Conservation (phyloP, 164 flowering plant genomes). For the Pachysandra terminalis region DNA sequence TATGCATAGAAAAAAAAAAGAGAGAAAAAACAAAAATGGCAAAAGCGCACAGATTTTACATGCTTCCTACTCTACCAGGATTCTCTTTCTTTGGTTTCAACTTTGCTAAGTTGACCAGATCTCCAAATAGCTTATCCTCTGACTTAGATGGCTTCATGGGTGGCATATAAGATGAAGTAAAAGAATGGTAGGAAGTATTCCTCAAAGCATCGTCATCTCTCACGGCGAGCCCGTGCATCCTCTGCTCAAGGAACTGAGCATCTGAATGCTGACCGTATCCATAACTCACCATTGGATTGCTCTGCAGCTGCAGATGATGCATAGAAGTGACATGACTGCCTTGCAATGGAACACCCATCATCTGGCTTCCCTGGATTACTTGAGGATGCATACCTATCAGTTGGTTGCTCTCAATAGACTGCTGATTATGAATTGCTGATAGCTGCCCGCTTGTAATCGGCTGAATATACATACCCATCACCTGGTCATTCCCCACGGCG, state of each 20-base stretch:
- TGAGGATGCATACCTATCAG: constrained; percentile 40
- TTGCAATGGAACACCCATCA: constrained; percentile 53
- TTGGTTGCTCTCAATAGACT: constrained; percentile 34
- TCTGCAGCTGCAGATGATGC: constrained; percentile 60
- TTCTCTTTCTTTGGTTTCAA: neutral
- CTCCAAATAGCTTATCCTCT: constrained; percentile 94
- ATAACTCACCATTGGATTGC: constrained; percentile 56
- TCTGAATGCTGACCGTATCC: constrained; percentile 49
- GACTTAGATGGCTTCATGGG: constrained; percentile 66
- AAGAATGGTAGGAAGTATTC: constrained; percentile 33
- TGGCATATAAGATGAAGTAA: constrained; percentile 43
- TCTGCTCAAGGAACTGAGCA: constrained; percentile 50
- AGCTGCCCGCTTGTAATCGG: constrained; percentile 22
- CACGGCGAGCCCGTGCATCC: constrained; percentile 65
- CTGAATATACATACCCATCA: constrained; percentile 38
- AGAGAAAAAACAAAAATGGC: neutral
- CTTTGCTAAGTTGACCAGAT: constrained; percentile 80
- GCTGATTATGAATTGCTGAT: constrained; percentile 38
- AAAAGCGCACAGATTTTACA: neutral
- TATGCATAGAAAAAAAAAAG: too few species aligned
- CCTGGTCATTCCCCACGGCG: constrained; percentile 25
- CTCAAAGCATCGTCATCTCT: constrained; percentile 46
- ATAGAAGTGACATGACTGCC: constrained; percentile 32
- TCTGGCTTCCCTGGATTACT: constrained; percentile 37
- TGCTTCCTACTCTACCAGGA: neutral